Percentiles rank a stretch among this genome's conserved stretches.
These are phyloP conservation scores for Aspergillus intermedius DNA, from an alignment of 2,329 filamentous ascomycete genomes.

Conservation along the genomic window DNA sequence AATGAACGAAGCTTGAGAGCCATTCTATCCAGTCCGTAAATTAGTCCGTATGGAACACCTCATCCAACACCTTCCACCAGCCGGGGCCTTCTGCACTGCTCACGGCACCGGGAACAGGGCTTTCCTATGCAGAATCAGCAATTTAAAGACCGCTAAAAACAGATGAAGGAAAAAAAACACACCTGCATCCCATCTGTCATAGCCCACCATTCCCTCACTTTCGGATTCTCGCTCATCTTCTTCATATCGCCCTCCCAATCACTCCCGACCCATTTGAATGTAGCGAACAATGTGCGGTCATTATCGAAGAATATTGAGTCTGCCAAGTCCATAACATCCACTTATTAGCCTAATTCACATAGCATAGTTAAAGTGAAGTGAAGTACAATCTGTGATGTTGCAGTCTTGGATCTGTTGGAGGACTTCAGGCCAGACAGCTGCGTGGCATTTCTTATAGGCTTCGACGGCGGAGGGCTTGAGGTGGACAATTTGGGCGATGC, in stretches of 20 bases:
- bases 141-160: neutral
- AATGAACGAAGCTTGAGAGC: neutral
- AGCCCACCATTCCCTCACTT: slow-evolving; percentile 71
- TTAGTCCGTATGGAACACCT: slow-evolving; percentile 29
- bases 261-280: slow-evolving; percentile 71
- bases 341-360: neutral
- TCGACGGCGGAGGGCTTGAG: slow-evolving; percentile 60
- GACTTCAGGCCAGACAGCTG: slow-evolving; percentile 70
- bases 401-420: slow-evolving; percentile 67
- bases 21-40: neutral
- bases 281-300: slow-evolving; percentile 62
- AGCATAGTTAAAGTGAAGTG: neutral
- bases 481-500: slow-evolving; percentile 66
- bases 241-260: slow-evolving; percentile 70
- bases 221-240: slow-evolving; percentile 64
- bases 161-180: neutral
- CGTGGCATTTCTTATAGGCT: slow-evolving; percentile 68
- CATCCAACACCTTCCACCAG: slow-evolving; percentile 32
- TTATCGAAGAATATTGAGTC: slow-evolving; percentile 68
- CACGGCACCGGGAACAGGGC: slow-evolving; percentile 24
- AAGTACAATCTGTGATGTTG: slow-evolving; percentile 65
- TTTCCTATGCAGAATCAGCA: slow-evolving; percentile 17
- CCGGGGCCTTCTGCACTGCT: slow-evolving; percentile 29
- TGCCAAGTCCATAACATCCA: slow-evolving; percentile 20
- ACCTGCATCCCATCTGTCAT: slow-evolving; percentile 73